Percentiles rank a stretch among this genome's conserved stretches.
These are phyloP conservation scores for Cymbopogon flexuosus DNA, from an alignment of 202 grass and related monocot species.

Conservation along the genomic window DNA sequence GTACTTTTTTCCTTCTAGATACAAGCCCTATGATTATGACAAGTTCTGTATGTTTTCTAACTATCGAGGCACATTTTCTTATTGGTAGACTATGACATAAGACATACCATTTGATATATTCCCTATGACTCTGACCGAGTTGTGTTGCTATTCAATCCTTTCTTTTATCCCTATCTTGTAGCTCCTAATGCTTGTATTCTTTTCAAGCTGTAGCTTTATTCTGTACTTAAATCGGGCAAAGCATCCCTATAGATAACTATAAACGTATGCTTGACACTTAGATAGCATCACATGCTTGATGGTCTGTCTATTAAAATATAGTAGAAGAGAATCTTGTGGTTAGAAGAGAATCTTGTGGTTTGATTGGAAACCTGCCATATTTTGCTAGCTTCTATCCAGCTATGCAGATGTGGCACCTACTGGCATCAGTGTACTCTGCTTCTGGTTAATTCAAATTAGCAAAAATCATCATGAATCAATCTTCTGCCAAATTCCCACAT, in stretches of 20 bases:
- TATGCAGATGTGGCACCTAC: slow-evolving; percentile 8
- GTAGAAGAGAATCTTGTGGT: slow-evolving; percentile 20
- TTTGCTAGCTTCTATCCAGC: slow-evolving; percentile 6
- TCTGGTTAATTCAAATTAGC: background rate
- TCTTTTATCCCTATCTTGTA: slow-evolving; percentile 20
- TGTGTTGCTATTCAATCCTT: background rate
- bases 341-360: slow-evolving; percentile 20
- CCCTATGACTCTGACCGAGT: background rate
- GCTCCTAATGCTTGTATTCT: background rate
- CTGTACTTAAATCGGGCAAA: slow-evolving; percentile 10
- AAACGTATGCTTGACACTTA: slow-evolving; percentile 13
- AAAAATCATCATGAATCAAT: background rate
- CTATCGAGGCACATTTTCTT: slow-evolving; percentile 17
- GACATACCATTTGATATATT: slow-evolving; percentile 12
- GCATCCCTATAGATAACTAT: background rate
- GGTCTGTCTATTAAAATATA: slow-evolving; percentile 30
- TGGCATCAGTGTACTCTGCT: background rate
- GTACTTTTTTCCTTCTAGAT: slow-evolving; percentile 44
- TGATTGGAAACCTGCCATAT: slow-evolving; percentile 21
- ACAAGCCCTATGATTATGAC: slow-evolving; percentile 7
- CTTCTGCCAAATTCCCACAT: background rate
- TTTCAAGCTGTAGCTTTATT: background rate
- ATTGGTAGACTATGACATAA: slow-evolving; percentile 12
- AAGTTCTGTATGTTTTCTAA: slow-evolving; percentile 21
- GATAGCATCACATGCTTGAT: slow-evolving; percentile 36